phyloP scores from a whole-genome alignment of 1,284 basidiomycete species.

The Ustanciosporium gigantosporum region DNA sequence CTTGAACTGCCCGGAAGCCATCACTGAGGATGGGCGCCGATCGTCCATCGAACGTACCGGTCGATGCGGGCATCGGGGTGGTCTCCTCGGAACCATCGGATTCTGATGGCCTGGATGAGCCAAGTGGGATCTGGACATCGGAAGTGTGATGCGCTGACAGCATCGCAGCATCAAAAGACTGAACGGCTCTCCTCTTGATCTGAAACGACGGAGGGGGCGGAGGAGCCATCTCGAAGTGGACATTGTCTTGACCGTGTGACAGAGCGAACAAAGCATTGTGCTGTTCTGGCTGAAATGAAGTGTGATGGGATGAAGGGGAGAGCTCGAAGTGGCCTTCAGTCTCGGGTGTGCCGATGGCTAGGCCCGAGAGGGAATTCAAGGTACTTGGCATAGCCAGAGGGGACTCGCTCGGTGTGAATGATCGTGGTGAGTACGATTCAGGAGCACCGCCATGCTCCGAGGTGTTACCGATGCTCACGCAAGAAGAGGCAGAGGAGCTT shows the following conservation, averaged over 20 bases:
- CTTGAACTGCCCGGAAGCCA: slow-evolving; percentile 22
- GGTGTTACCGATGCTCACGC: slow-evolving; percentile 15
- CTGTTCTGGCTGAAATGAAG: slow-evolving; percentile 22
- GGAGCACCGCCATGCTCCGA: slow-evolving; percentile 12
- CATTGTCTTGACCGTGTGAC: slow-evolving; percentile 26
- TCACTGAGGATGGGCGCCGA: slow-evolving; percentile 25
- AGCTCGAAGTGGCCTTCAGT: slow-evolving; percentile 13
- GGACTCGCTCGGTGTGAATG: slow-evolving; percentile 33
- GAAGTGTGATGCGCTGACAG: slow-evolving; percentile 10
- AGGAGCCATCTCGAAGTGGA: slow-evolving; percentile 30
- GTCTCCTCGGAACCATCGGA: slow-evolving; percentile 40
- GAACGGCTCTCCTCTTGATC: slow-evolving; percentile 20
- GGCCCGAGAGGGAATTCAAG: slow-evolving; percentile 31
- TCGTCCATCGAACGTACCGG: slow-evolving; percentile 35
- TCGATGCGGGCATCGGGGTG: slow-evolving; percentile 42
- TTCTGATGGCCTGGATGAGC: slow-evolving; percentile 13
- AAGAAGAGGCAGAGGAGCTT: slow-evolving; percentile 37
- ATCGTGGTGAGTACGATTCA: slow-evolving; percentile 33
- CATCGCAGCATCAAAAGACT: slow-evolving; percentile 38
- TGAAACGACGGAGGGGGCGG: too few species aligned
- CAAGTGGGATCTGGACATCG: slow-evolving; percentile 2
- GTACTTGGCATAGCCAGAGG: slow-evolving; percentile 30
- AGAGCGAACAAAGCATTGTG: slow-evolving; percentile 35
- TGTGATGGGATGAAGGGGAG: slow-evolving; percentile 6
- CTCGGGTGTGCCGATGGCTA: slow-evolving; percentile 33